These are phyloP conservation scores for Hordeum vulgare DNA, from an alignment of 176 grass and related monocot species.

Conservation along the genomic window MorexV3_pseudomolecules_assembly NC_058524.1:615836560-615837059, in stretches of 20 bases:
- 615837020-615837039: background rate
- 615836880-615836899: background rate
- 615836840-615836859: background rate
- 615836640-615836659: background rate
- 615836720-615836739: background rate
- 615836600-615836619: background rate
- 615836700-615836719: background rate
- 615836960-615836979: slow-evolving; percentile 16
- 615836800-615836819: background rate
- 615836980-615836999: background rate
- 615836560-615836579: background rate
- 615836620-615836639: background rate
- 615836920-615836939: background rate
- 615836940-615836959: background rate
- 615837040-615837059: slow-evolving; percentile 32
- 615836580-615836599: background rate
- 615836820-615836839: background rate
- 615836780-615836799: slow-evolving; percentile 1
- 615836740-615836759: background rate
- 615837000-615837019: background rate
- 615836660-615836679: background rate
- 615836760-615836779: background rate
- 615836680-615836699: background rate
- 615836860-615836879: background rate
- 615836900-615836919: background rate